These are phyloP conservation scores for Ploettnerulaceae sp. DNA, from an alignment of 2,329 filamentous ascomycete genomes.

Conservation along the genomic window DNA sequence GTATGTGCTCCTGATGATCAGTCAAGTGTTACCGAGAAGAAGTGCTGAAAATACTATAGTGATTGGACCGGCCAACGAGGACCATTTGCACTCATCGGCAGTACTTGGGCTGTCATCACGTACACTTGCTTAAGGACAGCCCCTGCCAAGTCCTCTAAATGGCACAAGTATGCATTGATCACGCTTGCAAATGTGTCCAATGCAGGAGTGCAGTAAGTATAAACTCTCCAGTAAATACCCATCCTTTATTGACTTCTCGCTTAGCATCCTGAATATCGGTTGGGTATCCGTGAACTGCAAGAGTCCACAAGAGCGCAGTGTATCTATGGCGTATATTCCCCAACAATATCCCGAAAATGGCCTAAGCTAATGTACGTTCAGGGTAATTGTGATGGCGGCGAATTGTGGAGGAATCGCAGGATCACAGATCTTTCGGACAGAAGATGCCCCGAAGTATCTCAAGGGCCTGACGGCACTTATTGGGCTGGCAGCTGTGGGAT, in stretches of 20 bases:
- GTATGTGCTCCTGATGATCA: neutral
- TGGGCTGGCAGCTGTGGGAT: slow-evolving; percentile 4
- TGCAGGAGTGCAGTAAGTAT: slow-evolving; percentile 7
- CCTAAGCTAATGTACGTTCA: neutral
- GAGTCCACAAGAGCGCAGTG: slow-evolving; percentile 29
- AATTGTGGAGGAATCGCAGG: slow-evolving; percentile 29
- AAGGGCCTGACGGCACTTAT: slow-evolving; percentile 5
- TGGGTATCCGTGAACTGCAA: slow-evolving; percentile 33
- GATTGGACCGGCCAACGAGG: slow-evolving; percentile 35
- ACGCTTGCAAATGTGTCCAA: slow-evolving; percentile 31
- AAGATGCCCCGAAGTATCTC: slow-evolving; percentile 30
- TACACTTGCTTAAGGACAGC: slow-evolving; percentile 34
- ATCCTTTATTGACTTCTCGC: neutral
- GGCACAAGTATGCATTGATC: slow-evolving; percentile 28
- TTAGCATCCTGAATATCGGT: slow-evolving; percentile 26
- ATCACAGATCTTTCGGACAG: slow-evolving; percentile 30
- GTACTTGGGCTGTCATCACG: slow-evolving; percentile 38
- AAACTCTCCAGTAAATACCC: neutral
- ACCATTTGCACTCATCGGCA: slow-evolving; percentile 34
- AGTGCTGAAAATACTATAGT: slow-evolving; percentile 6
- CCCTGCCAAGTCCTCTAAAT: slow-evolving; percentile 21
- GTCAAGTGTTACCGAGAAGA: neutral
- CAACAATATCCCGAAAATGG: slow-evolving; percentile 19
- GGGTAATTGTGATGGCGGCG: slow-evolving; percentile 32
- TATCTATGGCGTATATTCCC: slow-evolving; percentile 28